These are phyloP conservation scores for Dendrobium chrysotoxum DNA, from an alignment of 106 monocot species.

Conservation along the genomic window DNA sequence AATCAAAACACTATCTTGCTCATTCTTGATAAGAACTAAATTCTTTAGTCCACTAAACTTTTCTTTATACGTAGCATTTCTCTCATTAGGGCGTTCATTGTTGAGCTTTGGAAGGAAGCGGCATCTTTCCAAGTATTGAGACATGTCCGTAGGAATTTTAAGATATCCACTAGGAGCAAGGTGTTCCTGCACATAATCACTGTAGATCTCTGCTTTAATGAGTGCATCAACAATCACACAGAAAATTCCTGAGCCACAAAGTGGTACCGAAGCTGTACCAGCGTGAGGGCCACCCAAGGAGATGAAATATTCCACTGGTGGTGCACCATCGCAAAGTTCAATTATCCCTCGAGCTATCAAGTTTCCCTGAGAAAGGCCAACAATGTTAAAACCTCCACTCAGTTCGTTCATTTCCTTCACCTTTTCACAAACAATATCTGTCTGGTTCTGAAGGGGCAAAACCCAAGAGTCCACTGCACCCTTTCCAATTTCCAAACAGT, in stretches of 20 bases:
- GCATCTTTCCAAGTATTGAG: slow-evolving; percentile 69
- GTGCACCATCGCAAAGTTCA: slow-evolving; percentile 54
- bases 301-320: slow-evolving; percentile 76
- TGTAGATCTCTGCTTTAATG: slow-evolving; percentile 62
- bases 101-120: slow-evolving; percentile 92
- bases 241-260: slow-evolving; percentile 68
- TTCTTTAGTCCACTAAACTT: slow-evolving; percentile 69
- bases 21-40: slow-evolving; percentile 84
- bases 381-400: slow-evolving; percentile 67
- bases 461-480: slow-evolving; percentile 80
- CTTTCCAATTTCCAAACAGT: slow-evolving; percentile 76
- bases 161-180: slow-evolving; percentile 89
- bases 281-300: slow-evolving; percentile 95
- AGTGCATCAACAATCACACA: slow-evolving; percentile 60
- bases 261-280: slow-evolving; percentile 92
- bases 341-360: slow-evolving; percentile 50
- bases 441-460: slow-evolving; percentile 65
- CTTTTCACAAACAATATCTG: slow-evolving; percentile 60
- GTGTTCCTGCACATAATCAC: slow-evolving; percentile 71
- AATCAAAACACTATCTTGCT: slow-evolving; percentile 72
- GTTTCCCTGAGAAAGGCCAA: slow-evolving; percentile 90
- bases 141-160: slow-evolving; percentile 92
- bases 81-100: slow-evolving; percentile 59
- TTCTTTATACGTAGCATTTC: slow-evolving; percentile 84
- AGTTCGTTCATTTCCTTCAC: slow-evolving; percentile 80